Evolutionary conservation across 306 rosid genomes (phyloP).

Genomic region (Rosa persica): DNA sequence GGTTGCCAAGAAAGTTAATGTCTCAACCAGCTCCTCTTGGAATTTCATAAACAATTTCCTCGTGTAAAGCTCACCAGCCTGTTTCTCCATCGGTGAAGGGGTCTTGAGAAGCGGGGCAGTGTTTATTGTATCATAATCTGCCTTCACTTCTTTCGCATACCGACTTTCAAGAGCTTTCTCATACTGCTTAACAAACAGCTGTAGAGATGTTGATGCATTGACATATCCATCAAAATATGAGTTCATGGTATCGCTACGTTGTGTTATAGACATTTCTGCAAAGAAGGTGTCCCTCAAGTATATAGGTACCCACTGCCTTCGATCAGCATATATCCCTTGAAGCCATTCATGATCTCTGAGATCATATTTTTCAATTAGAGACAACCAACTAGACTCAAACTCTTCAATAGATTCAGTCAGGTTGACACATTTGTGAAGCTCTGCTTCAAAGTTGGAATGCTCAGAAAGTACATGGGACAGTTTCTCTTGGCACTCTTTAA

Average conservation of each 20-base stretch:
- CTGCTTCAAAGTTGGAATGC: constrained; percentile 31
- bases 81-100: constrained; percentile 47
- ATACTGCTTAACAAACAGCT: constrained; percentile 35
- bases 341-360: constrained; percentile 36
- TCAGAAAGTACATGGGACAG: constrained; percentile 27
- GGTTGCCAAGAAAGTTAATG: constrained; percentile 34
- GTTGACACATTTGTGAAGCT: constrained; percentile 32
- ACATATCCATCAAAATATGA: constrained; percentile 46
- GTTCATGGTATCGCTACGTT: constrained; percentile 36
- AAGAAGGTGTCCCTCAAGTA: constrained; percentile 36
- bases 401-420: constrained; percentile 37
- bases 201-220: constrained; percentile 39
- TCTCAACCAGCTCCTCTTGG: constrained; percentile 38
- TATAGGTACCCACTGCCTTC: constrained; percentile 33
- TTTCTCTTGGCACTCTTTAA: constrained; percentile 40
- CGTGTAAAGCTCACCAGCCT: constrained; percentile 33
- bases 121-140: constrained; percentile 35
- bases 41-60: constrained; percentile 38
- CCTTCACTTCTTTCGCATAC: constrained; percentile 37
- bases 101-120: constrained; percentile 31
- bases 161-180: constrained; percentile 42
- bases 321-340: constrained; percentile 26
- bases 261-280: constrained; percentile 40
- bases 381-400: constrained; percentile 41
- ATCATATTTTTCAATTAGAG: constrained; percentile 29